These are phyloP conservation scores for Edaphochlamys debaryana DNA, from an alignment of 139 green algal genomes.

Conservation along the genomic window DNA sequence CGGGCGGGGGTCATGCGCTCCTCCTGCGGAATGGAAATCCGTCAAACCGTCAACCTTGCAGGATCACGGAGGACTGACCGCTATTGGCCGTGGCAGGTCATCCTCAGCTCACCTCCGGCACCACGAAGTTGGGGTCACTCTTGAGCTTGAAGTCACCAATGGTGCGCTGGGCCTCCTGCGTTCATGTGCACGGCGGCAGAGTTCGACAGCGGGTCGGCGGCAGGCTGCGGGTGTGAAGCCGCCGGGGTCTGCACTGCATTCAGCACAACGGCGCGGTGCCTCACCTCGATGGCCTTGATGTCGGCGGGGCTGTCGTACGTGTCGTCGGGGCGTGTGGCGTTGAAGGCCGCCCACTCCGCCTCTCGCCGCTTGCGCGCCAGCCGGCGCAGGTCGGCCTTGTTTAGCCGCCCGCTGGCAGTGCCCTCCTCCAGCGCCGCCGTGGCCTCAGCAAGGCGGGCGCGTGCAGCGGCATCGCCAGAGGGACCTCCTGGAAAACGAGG, in stretches of 20 bases:
- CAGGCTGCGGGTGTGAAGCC: too few relatives aligned
- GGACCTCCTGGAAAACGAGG: too few relatives aligned
- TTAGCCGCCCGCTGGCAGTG: conserved; percentile 41
- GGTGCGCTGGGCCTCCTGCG: conserved; percentile 65
- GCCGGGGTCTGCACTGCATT: too few relatives aligned
- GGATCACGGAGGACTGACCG: too few relatives aligned
- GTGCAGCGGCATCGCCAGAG: not conserved
- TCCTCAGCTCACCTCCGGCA: conserved; percentile 67
- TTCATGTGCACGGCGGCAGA: conserved; percentile 49
- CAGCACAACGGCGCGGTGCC: not conserved
- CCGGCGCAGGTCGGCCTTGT: conserved; percentile 72
- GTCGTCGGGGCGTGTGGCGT: conserved; percentile 73
- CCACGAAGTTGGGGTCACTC: conserved; percentile 76
- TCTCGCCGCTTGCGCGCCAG: conserved; percentile 71
- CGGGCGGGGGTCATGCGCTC: conserved; percentile 72
- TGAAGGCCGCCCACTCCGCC: conserved; percentile 76
- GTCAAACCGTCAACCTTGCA: too few relatives aligned
- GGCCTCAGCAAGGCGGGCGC: conserved; percentile 12
- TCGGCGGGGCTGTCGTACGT: conserved; percentile 75
- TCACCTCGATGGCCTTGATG: conserved; percentile 49
- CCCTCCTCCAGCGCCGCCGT: conserved; percentile 7
- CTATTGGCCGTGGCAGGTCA: too few relatives aligned
- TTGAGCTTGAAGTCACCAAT: conserved; percentile 91
- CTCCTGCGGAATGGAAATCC: too few relatives aligned
- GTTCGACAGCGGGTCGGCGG: too few relatives aligned